Evolutionary conservation across 108 stramenopile species (phyloP), one percentile per base, ranked within the genome.

Genomic region (Licmophora abbreviata): DNA sequence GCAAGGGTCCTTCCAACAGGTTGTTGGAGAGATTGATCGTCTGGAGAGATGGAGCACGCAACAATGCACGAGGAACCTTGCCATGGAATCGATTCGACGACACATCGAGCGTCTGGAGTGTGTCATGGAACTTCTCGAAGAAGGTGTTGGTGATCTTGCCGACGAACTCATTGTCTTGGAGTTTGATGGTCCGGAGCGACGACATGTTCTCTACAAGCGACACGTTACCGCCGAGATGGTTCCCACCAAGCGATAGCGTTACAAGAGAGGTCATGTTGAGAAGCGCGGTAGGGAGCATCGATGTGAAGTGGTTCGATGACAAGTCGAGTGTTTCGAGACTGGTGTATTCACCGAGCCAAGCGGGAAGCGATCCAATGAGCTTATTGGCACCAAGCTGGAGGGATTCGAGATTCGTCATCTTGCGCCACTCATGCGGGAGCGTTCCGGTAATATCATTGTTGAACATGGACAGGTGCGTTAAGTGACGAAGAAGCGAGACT

Each of bases 351-450:
- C 49, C 56, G 36, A 87, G 10, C n/a, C 30, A 35, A 23, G 50
- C 38, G 6, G 66, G 66, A 17, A 73, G 63, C 4, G 61, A 10
- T 44, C 72, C 72, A 17, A 57, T 51, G 0, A 40, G 20, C 1
- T 2, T 5, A 5, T 40, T 40, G 5, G 15, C 20, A 3, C 38
- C 38, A 18, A 40, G 5, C 15, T 20, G 18, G 15, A 40, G 5
- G 20, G 20, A 18, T 40, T 20, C 20, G 18, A 40, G 20, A 5
- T 18, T 20, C 15, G 38, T 15, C 5, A 40, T 18, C 18, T 2
- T 5, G 3, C 38, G 18, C 38, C 15, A 40, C 38, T 20, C 15
- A 4, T 40, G 22, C 3, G 44, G 44, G 26, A 46, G 22, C 15
- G 3, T 46, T 21, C 44, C 44, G 3, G 23, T n/a, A 3, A 46